Percentiles rank a stretch among this genome's conserved stretches.
These are phyloP conservation scores for Ochromonadaceae sp. DNA, from an alignment of 352 stramenopile species.

Conservation along the genomic window DNA sequence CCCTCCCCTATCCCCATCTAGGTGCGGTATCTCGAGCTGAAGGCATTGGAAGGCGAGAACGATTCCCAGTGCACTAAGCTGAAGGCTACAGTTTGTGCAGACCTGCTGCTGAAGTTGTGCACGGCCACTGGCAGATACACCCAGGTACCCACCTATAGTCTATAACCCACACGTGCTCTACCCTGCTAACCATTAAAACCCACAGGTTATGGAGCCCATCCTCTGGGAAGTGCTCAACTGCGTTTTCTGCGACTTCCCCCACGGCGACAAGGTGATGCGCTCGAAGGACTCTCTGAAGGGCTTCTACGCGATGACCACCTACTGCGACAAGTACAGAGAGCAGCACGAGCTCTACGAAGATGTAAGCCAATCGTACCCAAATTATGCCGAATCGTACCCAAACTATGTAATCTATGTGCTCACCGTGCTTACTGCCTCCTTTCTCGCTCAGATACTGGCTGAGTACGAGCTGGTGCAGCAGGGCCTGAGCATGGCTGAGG, in stretches of 20 bases:
- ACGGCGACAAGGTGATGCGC: not conserved
- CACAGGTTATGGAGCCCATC: not conserved
- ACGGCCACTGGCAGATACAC: not conserved
- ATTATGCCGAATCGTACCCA: not conserved
- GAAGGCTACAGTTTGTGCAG: not conserved
- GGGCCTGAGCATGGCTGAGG: not conserved
- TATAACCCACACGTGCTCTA: not conserved
- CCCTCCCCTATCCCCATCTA: not conserved
- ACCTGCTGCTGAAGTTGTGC: conserved; percentile 1
- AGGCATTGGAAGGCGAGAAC: not conserved
- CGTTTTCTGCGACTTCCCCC: not conserved
- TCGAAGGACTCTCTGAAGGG: not conserved
- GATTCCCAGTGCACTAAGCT: not conserved
- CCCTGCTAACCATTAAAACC: not conserved
- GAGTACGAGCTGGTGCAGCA: not conserved
- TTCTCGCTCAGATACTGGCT: not conserved
- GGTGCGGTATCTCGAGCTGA: not conserved
- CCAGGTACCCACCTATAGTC: not conserved
- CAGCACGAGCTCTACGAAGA: not conserved
- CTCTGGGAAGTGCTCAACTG: not conserved
- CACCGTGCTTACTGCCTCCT: no score
- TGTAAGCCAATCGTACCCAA: not conserved
- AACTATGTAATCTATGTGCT: not conserved
- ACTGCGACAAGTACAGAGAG: not conserved
- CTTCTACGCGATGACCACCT: not conserved